Conservation (phyloP, 371 early-diverging fungal genomes). For the Mucor racemosus region DNA sequence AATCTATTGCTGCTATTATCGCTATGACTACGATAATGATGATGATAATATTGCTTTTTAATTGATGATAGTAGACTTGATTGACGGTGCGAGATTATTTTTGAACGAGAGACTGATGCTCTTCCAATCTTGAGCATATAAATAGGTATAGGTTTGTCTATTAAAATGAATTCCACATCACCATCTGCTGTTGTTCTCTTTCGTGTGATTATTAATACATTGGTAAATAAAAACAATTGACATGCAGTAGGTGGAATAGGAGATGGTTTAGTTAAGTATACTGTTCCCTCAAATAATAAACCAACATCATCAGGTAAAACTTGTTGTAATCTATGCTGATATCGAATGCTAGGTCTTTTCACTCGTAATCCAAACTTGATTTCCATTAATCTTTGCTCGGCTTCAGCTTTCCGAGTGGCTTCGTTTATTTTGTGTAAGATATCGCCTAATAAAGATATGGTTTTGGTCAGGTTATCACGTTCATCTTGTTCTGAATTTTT, state of each 20-base stretch:
- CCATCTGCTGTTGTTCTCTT: conserved; percentile 4
- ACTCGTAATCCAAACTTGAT: conserved; percentile 13
- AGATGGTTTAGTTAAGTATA: background rate
- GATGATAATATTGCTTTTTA: conserved; percentile 8
- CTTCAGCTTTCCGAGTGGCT: conserved; percentile 19
- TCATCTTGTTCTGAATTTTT: conserved; percentile 12
- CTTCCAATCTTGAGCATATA: conserved; percentile 14
- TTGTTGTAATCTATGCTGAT: conserved; percentile 8
- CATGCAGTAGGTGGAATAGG: conserved; percentile 11
- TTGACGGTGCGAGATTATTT: conserved; percentile 6
- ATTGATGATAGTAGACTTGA: conserved; percentile 16
- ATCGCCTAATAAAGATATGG: background rate
- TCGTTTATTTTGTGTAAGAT: conserved; percentile 23
- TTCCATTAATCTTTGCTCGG: conserved; percentile 18
- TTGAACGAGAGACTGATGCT: background rate
- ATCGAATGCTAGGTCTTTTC: background rate
- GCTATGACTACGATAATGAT: conserved; percentile 3
- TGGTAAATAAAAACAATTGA: conserved; percentile 17
- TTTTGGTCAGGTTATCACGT: background rate
- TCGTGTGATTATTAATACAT: conserved; percentile 17
- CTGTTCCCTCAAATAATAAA: conserved; percentile 15
- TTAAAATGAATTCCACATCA: conserved; percentile 9
- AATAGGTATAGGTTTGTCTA: conserved; percentile 21
- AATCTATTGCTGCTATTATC: background rate
- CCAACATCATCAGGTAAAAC: conserved; percentile 17